Base-by-base conservation (phyloP, 495 filamentous ascomycete species). In the Pyronema domesticum region DNA sequence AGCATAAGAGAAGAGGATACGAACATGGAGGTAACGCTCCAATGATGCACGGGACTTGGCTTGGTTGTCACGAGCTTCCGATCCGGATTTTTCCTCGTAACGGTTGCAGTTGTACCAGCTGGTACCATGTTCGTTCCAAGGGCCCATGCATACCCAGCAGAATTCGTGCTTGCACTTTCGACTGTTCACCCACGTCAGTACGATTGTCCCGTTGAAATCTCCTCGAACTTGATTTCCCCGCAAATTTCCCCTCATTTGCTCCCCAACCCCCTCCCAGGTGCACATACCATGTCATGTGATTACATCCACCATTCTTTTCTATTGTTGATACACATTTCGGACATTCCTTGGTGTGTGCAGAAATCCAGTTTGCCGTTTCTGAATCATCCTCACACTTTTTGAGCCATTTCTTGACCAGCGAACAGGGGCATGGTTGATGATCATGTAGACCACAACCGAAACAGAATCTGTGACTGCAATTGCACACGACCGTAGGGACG, bases 71-170 rank as follows among this genome's bases (percentile, higher is more conserved):
- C 93, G 76, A 4, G 89, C 91, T 40, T 95, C 91, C 0, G 75
- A 74, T 0, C 93, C 91, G 51, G 85, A 93, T 71, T 86, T 95
- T 69, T 96, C 91, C 65, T 96, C 91, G 65, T 83, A 98, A 6
- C 91, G 74, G 63, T 93, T 98, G 76, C 91, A 98, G 67, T 94
- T 98, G 70, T 98, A 98, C 91, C 91, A 98, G 70, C 87, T 95
- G n/a, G 91, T 96, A 54, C 91, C 91, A 64, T 98, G 91, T 67
- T 98, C 91, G 1, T 86, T 88, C 91, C 91, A 98, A 7, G 94
- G 72, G 0, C 91, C 91, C 91, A 98, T 98, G 68, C 91, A 98
- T 80, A 98, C 95, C 91, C 91, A 98, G 72, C 91, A 98, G 64
- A 98, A 98, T 67, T 98, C 91, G 65, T 96, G 82, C 63, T 91